These are phyloP conservation scores for Trichoderma endophyticum DNA, from an alignment of 2,329 filamentous ascomycete genomes.

Conservation along the genomic window DNA sequence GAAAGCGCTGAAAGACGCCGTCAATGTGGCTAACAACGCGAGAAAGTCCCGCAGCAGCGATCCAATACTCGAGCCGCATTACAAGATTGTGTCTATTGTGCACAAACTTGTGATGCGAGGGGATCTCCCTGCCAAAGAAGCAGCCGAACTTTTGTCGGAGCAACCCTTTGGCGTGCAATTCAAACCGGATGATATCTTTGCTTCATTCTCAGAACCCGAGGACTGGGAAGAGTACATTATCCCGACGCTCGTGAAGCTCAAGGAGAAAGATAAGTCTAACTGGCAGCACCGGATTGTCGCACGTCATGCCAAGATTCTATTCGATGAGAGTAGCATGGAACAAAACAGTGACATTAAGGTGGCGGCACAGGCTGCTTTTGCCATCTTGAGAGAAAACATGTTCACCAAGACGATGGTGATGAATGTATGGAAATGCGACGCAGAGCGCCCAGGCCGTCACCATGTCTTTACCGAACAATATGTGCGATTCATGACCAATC, in stretches of 20 bases:
- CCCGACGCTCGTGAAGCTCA: conserved; percentile 48
- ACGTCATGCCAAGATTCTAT: conserved; percentile 61
- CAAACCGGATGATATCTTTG: conserved; percentile 34
- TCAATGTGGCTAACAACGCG: conserved; percentile 48
- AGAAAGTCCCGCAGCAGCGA: conserved; percentile 62
- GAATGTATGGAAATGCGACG: conserved; percentile 92
- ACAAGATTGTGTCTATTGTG: conserved; percentile 79
- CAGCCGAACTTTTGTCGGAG: conserved; percentile 51
- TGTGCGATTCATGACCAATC: conserved; percentile 72
- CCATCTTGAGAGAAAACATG: conserved; percentile 67
- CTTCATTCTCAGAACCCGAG: conserved; percentile 45
- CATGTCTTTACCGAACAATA: conserved; percentile 91
- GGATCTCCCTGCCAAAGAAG: conserved; percentile 48
- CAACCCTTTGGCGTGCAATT: conserved; percentile 49
- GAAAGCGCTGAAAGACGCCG: conserved; percentile 48
- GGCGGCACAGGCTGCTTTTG: conserved; percentile 75
- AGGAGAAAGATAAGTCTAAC: conserved; percentile 81
- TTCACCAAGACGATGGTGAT: conserved; percentile 94
- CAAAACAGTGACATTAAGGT: conserved; percentile 45
- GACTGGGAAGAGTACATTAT: conserved; percentile 58
- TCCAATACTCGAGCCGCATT: conserved; percentile 85
- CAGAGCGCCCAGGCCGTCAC: conserved; percentile 77
- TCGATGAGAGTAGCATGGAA: conserved; percentile 40
- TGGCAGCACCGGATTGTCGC: conserved; percentile 93
- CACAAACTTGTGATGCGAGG: conserved; percentile 71